Evolutionary conservation across 1,139 yeast species (phyloP), one percentile per base, ranked within the genome.

Genomic region (Geotrichum macrosporum): DNA sequence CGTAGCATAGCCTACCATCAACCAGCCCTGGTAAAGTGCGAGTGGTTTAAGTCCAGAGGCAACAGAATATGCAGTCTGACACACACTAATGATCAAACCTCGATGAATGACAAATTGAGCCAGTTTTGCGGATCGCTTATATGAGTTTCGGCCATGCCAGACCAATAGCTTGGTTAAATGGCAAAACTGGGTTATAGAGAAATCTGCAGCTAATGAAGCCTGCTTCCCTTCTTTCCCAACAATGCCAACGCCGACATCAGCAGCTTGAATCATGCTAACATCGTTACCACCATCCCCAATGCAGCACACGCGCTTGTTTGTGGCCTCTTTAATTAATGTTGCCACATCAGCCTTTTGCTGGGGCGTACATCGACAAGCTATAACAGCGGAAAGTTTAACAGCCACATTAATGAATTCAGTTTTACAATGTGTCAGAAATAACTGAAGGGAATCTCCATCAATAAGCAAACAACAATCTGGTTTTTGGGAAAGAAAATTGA

Each of bases 241-340:
- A 57, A 94, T 92, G 47, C 99, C 99, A 34, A 94, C 95, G 49
- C 99, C 99, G 9, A 94, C 96, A 69, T 94, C 96, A 0, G 99
- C 98, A 57, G 94, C 85, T 67, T 92, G 98, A 57, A 94, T 94
- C 99, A 94, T 94, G 59, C 95, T 85, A 32, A 94, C 99, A 66
- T 94, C 99, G 61, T 94, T 94, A 57, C 99, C 99, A 56, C 99
- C 99, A 66, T 94, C 99, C 44, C 99, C 99, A 58, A 94, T 94
- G 63, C 98, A 92, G 57, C 97, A 89, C 2, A 89, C 96, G 46
- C 98, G 72, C 61, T 86, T 87, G 5, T 87, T 85, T 0, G 98
- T 92, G 30, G 77, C 69, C 51, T 77, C 77, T 56, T 89, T 77
- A 54, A 94, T 94, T 55, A 82, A 70, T 19, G 77, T 61, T 0